A percentile compares a stretch with the other conserved stretches of the same genome.
Conservation (phyloP, 31 red algal genomes). For the Bonnemaisonia californica region DNA sequence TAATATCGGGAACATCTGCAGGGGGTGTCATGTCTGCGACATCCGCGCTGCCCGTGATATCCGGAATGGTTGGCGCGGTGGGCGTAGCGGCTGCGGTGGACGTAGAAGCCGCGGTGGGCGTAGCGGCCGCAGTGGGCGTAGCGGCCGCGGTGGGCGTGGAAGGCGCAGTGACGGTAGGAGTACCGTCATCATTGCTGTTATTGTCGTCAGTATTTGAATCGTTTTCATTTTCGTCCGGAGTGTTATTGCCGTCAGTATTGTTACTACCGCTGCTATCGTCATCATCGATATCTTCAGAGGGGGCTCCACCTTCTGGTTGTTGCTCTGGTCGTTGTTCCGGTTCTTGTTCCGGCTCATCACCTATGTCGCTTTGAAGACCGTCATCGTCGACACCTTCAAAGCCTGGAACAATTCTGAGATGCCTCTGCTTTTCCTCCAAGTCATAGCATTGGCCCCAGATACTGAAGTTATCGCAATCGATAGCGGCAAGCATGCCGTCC, state of each 20-base stretch:
- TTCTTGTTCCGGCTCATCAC: not conserved
- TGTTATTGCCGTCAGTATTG: too few species aligned
- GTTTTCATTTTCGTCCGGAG: too few species aligned
- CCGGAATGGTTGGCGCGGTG: not conserved
- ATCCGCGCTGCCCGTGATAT: not conserved
- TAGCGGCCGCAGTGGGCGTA: not conserved
- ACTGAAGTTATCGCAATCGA: constrained; percentile 10
- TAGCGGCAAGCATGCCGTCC: not conserved
- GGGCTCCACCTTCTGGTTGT: too few species aligned
- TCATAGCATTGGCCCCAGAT: constrained; percentile 42
- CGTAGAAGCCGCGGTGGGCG: not conserved
- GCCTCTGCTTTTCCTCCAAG: constrained; percentile 28
- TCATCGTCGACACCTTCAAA: too few species aligned
- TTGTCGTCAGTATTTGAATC: too few species aligned
- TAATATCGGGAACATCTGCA: not conserved
- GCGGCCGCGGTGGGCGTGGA: not conserved
- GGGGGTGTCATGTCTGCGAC: not conserved
- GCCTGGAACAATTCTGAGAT: constrained; percentile 20
- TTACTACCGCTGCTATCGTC: too few species aligned
- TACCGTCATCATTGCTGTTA: not conserved
- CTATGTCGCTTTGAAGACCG: too few species aligned
- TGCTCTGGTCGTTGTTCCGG: too few species aligned
- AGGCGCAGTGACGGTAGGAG: not conserved
- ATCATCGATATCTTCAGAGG: too few species aligned
- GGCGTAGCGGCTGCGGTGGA: not conserved